phyloP scores from a whole-genome alignment of 768 basidiomycete species.

The Mycena chlorophos region DNA sequence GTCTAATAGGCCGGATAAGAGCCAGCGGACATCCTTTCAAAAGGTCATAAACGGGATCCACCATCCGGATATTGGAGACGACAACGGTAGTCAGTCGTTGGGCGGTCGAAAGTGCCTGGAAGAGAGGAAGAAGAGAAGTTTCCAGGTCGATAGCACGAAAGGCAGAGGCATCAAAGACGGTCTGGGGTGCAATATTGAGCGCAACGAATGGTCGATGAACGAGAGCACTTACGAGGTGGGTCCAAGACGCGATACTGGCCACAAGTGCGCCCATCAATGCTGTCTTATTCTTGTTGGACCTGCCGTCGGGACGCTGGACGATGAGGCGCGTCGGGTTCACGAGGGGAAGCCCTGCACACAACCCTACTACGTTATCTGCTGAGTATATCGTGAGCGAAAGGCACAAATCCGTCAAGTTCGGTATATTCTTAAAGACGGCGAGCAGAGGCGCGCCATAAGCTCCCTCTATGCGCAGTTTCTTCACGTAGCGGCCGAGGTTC shows the following conservation, averaged over 20 bases:
- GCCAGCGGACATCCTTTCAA: no score
- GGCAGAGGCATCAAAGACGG: no score
- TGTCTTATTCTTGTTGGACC: background rate
- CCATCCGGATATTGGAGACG: no score
- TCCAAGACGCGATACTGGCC: background rate
- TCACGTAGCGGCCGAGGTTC: constrained; percentile 2
- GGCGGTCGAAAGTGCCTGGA: no score
- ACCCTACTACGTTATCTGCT: background rate
- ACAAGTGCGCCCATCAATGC: background rate
- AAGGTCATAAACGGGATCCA: no score
- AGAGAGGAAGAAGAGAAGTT: no score
- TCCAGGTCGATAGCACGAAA: no score
- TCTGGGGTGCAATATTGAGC: no score
- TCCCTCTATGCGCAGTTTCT: background rate
- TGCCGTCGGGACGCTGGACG: background rate
- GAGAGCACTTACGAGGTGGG: background rate
- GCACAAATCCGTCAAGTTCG: background rate
- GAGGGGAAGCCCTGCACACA: background rate
- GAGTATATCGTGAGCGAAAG: background rate
- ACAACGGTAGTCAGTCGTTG: no score
- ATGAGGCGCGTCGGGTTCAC: background rate
- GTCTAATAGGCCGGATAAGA: no score
- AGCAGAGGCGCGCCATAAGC: background rate
- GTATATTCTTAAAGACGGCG: background rate
- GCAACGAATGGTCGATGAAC: no score